Evolutionary conservation across 345 rosid genomes (phyloP).

Genomic region (Citrus glauca): DNA sequence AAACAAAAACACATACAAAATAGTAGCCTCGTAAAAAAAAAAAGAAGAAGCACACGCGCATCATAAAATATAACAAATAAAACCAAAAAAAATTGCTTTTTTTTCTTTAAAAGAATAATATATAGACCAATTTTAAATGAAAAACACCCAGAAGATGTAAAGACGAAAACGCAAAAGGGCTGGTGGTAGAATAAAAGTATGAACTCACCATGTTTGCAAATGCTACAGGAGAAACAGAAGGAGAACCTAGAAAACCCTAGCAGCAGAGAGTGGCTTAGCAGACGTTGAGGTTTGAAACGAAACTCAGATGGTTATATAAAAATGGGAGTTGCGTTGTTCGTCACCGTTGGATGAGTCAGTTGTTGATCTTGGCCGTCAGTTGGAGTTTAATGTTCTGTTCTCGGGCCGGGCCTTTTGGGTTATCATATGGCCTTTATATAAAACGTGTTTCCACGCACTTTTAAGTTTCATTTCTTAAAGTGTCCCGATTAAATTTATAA

Average conservation of each 20-base stretch:
- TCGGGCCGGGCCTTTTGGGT: neutral
- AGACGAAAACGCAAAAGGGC: neutral
- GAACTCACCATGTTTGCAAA: slow-evolving; percentile 1
- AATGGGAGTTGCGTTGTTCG: neutral
- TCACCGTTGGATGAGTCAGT: neutral
- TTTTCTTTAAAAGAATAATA: neutral
- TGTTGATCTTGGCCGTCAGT: neutral
- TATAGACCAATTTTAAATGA: neutral
- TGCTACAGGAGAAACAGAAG: neutral
- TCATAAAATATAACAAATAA: neutral
- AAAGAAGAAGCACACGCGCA: neutral
- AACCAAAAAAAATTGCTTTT: neutral
- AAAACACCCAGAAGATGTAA: neutral
- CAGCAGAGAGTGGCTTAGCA: neutral
- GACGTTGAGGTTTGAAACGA: accelerated
- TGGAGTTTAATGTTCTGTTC: neutral
- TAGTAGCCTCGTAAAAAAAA: too few species aligned
- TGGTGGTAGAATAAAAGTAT: neutral
- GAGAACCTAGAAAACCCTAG: slow-evolving; percentile 14
- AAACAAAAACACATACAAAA: too few species aligned
- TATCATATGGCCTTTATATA: too few species aligned
- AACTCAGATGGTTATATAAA: neutral
- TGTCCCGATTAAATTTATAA: too few species aligned
- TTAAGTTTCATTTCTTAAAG: too few species aligned
- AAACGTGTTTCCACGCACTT: too few species aligned